Conservation (phyloP, 768 basidiomycete genomes). For the Saitozyma podzolica region DNA sequence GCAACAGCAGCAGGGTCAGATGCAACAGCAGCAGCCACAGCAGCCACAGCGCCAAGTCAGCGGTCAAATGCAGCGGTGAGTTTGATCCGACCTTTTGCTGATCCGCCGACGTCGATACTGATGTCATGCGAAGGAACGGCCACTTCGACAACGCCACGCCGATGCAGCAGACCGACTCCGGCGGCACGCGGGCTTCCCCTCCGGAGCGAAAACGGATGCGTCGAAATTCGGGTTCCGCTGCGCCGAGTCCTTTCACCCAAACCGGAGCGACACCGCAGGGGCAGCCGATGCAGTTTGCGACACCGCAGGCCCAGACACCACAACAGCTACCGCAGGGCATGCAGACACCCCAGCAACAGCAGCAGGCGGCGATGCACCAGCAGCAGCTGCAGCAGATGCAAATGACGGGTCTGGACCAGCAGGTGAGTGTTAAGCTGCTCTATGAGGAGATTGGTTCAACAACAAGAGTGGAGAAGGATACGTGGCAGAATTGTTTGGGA, state of each 20-base stretch:
- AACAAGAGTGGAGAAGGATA: neutral
- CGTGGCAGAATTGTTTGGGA: too few species aligned
- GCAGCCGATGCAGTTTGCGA: conserved; percentile 14
- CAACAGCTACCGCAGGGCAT: conserved; percentile 13
- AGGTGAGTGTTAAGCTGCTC: neutral
- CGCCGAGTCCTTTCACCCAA: conserved; percentile 37
- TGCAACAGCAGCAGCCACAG: too few species aligned
- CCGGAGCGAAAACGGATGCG: conserved; percentile 46
- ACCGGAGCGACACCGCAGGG: conserved; percentile 22
- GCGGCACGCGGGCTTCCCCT: conserved; percentile 27
- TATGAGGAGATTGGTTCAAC: neutral
- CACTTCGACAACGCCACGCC: conserved; percentile 8
- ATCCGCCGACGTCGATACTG: neutral
- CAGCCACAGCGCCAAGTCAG: conserved; percentile 10
- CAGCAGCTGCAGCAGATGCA: neutral
- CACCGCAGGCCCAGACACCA: conserved; percentile 27
- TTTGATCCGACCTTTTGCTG: neutral
- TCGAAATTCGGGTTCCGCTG: conserved; percentile 41
- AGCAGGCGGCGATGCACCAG: conserved; percentile 17
- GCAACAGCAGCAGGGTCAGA: conserved; percentile 14
- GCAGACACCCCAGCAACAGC: conserved; percentile 15
- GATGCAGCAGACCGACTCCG: conserved; percentile 20
- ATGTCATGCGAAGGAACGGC: conserved; percentile 19
- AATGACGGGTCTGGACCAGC: conserved; percentile 1
- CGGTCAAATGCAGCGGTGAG: conserved; percentile 26